Conservation (phyloP, 2,329 filamentous ascomycete genomes). For the Lasiodiplodia citricola region DNA sequence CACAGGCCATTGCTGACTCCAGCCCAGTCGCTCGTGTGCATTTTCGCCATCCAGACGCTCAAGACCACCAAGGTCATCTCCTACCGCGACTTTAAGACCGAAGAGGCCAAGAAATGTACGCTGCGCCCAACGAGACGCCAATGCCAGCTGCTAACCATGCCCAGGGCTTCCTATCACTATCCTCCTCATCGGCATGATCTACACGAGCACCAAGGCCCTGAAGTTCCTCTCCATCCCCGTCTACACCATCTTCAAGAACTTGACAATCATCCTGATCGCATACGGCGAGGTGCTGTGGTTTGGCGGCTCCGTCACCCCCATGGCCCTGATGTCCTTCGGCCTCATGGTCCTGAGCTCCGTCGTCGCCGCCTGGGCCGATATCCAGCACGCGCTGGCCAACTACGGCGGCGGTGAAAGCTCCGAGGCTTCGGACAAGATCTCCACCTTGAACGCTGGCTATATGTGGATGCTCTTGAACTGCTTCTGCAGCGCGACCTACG, state of each 20-base stretch:
- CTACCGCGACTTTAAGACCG: slow-evolving; percentile 81
- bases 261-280: slow-evolving; percentile 98
- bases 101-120: slow-evolving; percentile 92
- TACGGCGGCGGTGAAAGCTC: slow-evolving; percentile 56
- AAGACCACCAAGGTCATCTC: slow-evolving; percentile 83
- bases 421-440: slow-evolving; percentile 76
- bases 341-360: slow-evolving; percentile 96
- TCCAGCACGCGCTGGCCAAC: slow-evolving; percentile 78
- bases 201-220: slow-evolving; percentile 93
- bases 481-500: slow-evolving; percentile 87
- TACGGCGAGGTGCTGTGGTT: slow-evolving; percentile 99
- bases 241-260: slow-evolving; percentile 99
- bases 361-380: slow-evolving; percentile 96
- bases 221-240: slow-evolving; percentile 97
- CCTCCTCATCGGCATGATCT: slow-evolving; percentile 98
- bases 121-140: slow-evolving; percentile 28
- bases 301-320: slow-evolving; percentile 84
- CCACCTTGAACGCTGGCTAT: slow-evolving; percentile 92
- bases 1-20: slow-evolving; percentile 31
- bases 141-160: slow-evolving; percentile 29
- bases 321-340: slow-evolving; percentile 91
- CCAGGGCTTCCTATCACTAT: slow-evolving; percentile 95
- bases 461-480: slow-evolving; percentile 99
- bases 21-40: slow-evolving; percentile 82
- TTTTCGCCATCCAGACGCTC: slow-evolving; percentile 79